These are phyloP conservation scores for Didymella lethalis DNA, from an alignment of 2,329 filamentous ascomycete genomes.

Conservation along the genomic window DNA sequence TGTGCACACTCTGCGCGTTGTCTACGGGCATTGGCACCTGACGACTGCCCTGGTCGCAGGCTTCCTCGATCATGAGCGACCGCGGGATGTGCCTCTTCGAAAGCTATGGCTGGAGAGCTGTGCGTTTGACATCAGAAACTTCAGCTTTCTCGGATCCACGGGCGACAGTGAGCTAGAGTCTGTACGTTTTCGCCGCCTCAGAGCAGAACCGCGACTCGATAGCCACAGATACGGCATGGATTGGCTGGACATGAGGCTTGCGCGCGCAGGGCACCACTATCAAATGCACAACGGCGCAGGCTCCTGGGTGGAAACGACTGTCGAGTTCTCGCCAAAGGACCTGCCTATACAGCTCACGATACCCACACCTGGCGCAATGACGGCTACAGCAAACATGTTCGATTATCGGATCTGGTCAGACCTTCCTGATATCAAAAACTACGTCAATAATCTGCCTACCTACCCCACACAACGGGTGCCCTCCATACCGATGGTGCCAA, in stretches of 20 bases:
- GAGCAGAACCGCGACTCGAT: slow-evolving; percentile 34
- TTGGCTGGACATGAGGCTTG: slow-evolving; percentile 36
- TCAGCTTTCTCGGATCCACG: slow-evolving; percentile 26
- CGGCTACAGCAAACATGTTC: slow-evolving; percentile 28
- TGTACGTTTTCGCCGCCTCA: slow-evolving; percentile 53
- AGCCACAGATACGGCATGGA: slow-evolving; percentile 27
- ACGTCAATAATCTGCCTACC: slow-evolving; percentile 27
- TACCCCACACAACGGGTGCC: slow-evolving; percentile 4
- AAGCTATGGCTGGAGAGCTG: slow-evolving; percentile 58
- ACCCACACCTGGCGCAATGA: slow-evolving; percentile 25
- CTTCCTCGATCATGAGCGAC: slow-evolving; percentile 48
- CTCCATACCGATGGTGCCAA: slow-evolving; percentile 20
- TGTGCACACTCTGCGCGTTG: slow-evolving; percentile 55
- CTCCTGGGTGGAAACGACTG: slow-evolving; percentile 40
- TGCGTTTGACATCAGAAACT: slow-evolving; percentile 37
- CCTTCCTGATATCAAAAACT: slow-evolving; percentile 36
- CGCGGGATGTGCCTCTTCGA: slow-evolving; percentile 43
- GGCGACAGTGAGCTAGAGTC: slow-evolving; percentile 50
- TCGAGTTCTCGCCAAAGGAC: slow-evolving; percentile 29
- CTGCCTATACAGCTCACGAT: slow-evolving; percentile 7
- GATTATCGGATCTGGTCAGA: slow-evolving; percentile 40
- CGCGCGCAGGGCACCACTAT: slow-evolving; percentile 40
- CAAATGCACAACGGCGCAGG: slow-evolving; percentile 45
- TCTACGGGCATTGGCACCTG: slow-evolving; percentile 55
- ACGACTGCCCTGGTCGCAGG: slow-evolving; percentile 51